These are phyloP conservation scores for Teunomyces panamensis DNA, from an alignment of 805 yeast genomes.

Conservation along the genomic window DNA sequence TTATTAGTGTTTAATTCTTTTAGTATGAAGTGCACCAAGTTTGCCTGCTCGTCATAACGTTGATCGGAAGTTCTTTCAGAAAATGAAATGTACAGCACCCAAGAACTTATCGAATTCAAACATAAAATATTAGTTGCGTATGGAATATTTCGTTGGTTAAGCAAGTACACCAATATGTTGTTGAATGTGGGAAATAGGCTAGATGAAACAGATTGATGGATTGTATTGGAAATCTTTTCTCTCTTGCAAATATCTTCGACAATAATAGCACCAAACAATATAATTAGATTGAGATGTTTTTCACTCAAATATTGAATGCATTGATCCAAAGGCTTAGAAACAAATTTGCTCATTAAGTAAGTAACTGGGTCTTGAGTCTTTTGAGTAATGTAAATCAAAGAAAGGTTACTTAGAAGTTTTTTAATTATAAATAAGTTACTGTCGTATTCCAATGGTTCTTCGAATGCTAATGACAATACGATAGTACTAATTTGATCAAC, in stretches of 20 bases:
- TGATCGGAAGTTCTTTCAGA: slow-evolving; percentile 33
- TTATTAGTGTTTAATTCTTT: slow-evolving; percentile 1
- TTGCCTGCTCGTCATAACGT: slow-evolving; percentile 18
- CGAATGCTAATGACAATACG: not conserved
- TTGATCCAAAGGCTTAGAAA: not conserved
- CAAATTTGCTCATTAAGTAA: not conserved
- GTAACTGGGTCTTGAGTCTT: slow-evolving; percentile 15
- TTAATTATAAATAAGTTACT: slow-evolving; percentile 42
- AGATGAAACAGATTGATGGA: slow-evolving; percentile 39
- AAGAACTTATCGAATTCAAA: slow-evolving; percentile 30
- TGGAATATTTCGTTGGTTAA: slow-evolving; percentile 1
- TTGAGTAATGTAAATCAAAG: slow-evolving; percentile 44
- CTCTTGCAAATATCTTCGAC: slow-evolving; percentile 50
- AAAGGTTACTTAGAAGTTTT: slow-evolving; percentile 56
- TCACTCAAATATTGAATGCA: slow-evolving; percentile 5
- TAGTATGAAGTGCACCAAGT: slow-evolving; percentile 10
- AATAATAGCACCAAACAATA: slow-evolving; percentile 42
- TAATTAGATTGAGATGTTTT: slow-evolving; percentile 15
- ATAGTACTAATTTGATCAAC: not conserved
- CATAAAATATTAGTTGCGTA: slow-evolving; percentile 7
- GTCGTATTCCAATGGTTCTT: slow-evolving; percentile 4
- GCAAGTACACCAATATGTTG: slow-evolving; percentile 12
- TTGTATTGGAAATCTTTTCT: slow-evolving; percentile 17
- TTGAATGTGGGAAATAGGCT: slow-evolving; percentile 27
- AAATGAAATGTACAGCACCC: slow-evolving; percentile 36